Evolutionary conservation across 352 stramenopile species (phyloP), one percentile per base, ranked within the genome.

Genomic region (Globisporangium spiculum): DNA sequence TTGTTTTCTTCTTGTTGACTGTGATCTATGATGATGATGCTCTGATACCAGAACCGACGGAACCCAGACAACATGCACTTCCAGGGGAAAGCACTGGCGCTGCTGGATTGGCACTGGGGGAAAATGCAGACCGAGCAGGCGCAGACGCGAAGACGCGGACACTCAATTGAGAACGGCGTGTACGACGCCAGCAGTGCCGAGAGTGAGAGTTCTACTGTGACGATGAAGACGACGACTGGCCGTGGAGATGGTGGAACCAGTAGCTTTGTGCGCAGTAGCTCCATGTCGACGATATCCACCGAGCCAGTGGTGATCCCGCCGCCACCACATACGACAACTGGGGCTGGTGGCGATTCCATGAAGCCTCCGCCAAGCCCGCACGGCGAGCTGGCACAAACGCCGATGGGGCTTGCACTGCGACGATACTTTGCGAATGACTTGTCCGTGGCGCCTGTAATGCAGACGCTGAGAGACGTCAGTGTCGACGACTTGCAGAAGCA

Each of bases 1-100:
- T 30, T 30, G 27, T 46, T 46, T 46, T 20, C 38, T 46, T 46
- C 7, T 46, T 18, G 9, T 16, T 58, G 24, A 30, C 3, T 30
- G 27, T 30, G 27, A 30, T 30, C 27, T 30, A 56, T 58, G 12
- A 7, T 60, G 32, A 22, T 46, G 6, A 52, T 60, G 9, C 20
- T 48, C 3, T 64, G 44, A 50, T 50, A 22, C 44, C 18, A 83
- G 72, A 96, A 92, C 56, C 84, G 84, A 48, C 83, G 84, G 1
- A 88, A 96, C 67, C 83, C 86, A 1, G 88, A 96, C 67, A 96
- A 93, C 54, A 84, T 96, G 84, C 88, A 96, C 62, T 96, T 96
- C 64, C 88, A 96, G 56, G 88, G 88, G 7, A 96, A 94, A 64
- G 88, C 88, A 26, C 63, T 96, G n/a, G 84, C 88, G n/a, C 50